These are phyloP conservation scores for Alternaria sp. DNA, from an alignment of 2,329 filamentous ascomycete genomes.

Conservation along the genomic window DNA sequence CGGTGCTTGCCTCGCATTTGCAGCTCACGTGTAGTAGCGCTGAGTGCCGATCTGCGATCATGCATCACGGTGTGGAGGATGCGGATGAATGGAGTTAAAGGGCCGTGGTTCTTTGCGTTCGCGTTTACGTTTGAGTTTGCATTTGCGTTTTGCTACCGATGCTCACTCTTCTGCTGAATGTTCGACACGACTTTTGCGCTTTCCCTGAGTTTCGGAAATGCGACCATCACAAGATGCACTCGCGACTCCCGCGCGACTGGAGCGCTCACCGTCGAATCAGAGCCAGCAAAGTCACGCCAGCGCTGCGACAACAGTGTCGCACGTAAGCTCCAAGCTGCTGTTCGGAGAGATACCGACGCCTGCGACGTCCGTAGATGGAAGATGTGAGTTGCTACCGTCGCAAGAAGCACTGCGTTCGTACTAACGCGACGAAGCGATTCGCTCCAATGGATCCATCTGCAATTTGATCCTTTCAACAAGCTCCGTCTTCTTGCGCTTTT, in stretches of 20 bases:
- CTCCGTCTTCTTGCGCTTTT: slow-evolving; percentile 59
- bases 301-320: slow-evolving; percentile 46
- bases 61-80: slow-evolving; percentile 37
- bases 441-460: slow-evolving; percentile 58
- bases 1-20: slow-evolving; percentile 54
- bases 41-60: slow-evolving; percentile 27
- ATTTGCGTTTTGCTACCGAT: no score
- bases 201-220: slow-evolving; percentile 20
- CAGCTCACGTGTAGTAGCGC: slow-evolving; percentile 44
- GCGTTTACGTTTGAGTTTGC: slow-evolving; percentile 22
- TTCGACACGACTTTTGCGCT: no score
- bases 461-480: slow-evolving; percentile 59
- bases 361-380: slow-evolving; percentile 46
- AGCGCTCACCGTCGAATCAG: slow-evolving; percentile 49
- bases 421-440: slow-evolving; percentile 49
- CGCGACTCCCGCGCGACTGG: slow-evolving; percentile 45
- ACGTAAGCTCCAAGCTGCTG: slow-evolving; percentile 52
- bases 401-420: slow-evolving; percentile 9
- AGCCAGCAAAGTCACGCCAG: slow-evolving; percentile 49
- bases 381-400: slow-evolving; percentile 42
- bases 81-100: slow-evolving; percentile 23
- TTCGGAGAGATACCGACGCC: slow-evolving; percentile 60
- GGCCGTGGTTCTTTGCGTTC: slow-evolving; percentile 30
- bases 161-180: no score
- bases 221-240: no score